These are phyloP conservation scores for Vinca minor DNA, from an alignment of 257 asterid species.

Conservation along the genomic window DNA sequence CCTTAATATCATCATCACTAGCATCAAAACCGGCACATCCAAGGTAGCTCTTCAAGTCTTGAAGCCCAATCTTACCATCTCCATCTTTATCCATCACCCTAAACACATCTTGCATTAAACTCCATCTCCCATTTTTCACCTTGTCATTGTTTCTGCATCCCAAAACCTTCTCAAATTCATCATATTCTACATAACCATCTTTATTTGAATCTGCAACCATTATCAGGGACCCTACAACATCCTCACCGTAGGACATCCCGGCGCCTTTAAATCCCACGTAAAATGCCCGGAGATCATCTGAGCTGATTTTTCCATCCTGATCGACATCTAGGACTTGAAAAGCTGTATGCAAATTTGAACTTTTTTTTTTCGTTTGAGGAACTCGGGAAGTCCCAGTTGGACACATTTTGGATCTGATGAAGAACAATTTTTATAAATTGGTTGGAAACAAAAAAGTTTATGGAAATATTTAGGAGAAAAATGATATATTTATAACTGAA, in stretches of 20 bases:
- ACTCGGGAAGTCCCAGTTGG: constrained; percentile 42
- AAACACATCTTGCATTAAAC: constrained; percentile 75
- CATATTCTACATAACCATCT: constrained; percentile 69
- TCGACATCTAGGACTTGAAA: constrained; percentile 73
- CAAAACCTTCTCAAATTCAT: constrained; percentile 72
- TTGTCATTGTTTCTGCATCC: constrained; percentile 4
- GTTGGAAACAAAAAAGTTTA: neutral
- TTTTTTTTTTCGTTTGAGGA: neutral
- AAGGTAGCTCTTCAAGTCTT: constrained; percentile 55
- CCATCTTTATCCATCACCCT: constrained; percentile 80
- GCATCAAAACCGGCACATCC: constrained; percentile 57
- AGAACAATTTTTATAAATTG: neutral
- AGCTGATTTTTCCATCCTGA: constrained; percentile 72
- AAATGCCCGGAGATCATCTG: constrained; percentile 49
- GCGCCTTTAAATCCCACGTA: constrained; percentile 22
- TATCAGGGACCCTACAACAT: constrained; percentile 58
- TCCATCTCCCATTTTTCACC: neutral
- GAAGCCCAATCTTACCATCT: constrained; percentile 67
- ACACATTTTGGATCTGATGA: constrained; percentile 32
- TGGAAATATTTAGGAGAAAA: neutral
- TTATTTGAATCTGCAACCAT: constrained; percentile 46
- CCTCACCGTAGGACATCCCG: constrained; percentile 21
- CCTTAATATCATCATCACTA: constrained; percentile 56
- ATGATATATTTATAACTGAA: neutral
- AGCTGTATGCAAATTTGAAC: constrained; percentile 50